phyloP scores from a whole-genome alignment of 2,329 filamentous ascomycete species.

The Colletotrichum sp. region DNA sequence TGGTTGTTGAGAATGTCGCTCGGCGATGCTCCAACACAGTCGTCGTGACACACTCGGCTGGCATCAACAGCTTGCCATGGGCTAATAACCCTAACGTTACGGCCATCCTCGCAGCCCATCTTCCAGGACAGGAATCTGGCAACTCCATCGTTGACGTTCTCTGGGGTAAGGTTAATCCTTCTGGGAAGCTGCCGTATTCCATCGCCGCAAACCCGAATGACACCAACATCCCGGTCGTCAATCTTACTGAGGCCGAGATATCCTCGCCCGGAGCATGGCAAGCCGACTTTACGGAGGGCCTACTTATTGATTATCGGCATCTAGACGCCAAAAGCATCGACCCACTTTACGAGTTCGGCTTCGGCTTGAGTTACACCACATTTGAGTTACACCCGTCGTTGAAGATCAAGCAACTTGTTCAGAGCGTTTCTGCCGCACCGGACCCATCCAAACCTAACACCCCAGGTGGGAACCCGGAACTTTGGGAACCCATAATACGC shows the following conservation, averaged over 20 bases:
- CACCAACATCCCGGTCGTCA: constrained; percentile 45
- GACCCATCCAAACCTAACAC: constrained; percentile 41
- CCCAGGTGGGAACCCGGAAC: constrained; percentile 49
- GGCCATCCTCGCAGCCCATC: constrained; percentile 77
- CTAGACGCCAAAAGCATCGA: constrained; percentile 53
- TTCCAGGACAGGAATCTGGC: constrained; percentile 78
- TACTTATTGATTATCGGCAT: constrained; percentile 61
- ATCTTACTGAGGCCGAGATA: constrained; percentile 64
- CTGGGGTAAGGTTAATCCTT: constrained; percentile 60
- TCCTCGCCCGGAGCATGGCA: constrained; percentile 60
- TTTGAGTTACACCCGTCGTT: constrained; percentile 58
- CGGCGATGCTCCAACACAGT: constrained; percentile 59
- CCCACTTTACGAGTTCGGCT: constrained; percentile 65
- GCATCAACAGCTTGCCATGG: constrained; percentile 61
- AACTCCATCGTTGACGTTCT: constrained; percentile 77
- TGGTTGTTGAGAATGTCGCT: constrained; percentile 59
- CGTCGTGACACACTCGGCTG: constrained; percentile 67
- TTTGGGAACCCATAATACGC: constrained; percentile 49
- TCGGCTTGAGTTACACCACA: constrained; percentile 70
- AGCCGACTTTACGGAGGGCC: constrained; percentile 54
- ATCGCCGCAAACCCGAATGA: constrained; percentile 52
- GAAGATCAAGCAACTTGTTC: constrained; percentile 37
- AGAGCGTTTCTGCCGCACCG: constrained; percentile 38
- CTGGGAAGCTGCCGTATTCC: constrained; percentile 56
- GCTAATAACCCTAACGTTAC: constrained; percentile 70